A percentile compares a stretch with the other conserved stretches of the same genome.
phyloP scores from a whole-genome alignment of 768 basidiomycete genomes.

The Boletus tomentosulus region DNA sequence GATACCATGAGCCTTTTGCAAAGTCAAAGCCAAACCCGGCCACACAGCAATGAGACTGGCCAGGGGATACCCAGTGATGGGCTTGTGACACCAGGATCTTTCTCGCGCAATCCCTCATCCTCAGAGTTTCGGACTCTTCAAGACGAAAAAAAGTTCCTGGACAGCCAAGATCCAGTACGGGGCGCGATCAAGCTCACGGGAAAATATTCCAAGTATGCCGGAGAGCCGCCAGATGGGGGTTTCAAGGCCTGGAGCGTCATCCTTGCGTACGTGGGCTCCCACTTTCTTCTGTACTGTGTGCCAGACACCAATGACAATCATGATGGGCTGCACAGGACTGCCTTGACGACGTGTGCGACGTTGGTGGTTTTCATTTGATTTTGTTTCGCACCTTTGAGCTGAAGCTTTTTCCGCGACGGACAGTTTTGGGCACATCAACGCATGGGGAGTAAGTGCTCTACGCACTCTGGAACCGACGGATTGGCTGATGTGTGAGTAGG shows the following conservation, averaged over 20 bases:
- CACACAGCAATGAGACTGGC: neutral
- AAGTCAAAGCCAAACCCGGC: neutral
- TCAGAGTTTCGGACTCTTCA: constrained; percentile 12
- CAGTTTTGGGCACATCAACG: constrained; percentile 67
- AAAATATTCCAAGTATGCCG: constrained; percentile 18
- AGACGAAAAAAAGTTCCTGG: neutral
- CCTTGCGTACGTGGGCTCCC: constrained; percentile 17
- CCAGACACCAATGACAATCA: neutral
- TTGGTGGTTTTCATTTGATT: constrained; percentile 19
- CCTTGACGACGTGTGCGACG: constrained; percentile 37
- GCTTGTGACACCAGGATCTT: neutral
- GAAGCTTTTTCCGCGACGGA: neutral
- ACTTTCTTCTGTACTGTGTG: neutral
- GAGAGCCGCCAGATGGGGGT: constrained; percentile 28
- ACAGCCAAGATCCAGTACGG: constrained; percentile 8
- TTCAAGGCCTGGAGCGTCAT: constrained; percentile 31
- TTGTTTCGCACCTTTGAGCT: neutral
- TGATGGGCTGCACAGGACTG: constrained; percentile 6
- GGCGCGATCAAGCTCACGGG: neutral
- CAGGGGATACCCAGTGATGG: neutral
- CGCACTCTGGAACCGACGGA: neutral
- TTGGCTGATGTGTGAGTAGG: constrained; percentile 32
- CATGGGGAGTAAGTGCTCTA: constrained; percentile 61
- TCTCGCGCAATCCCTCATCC: neutral
- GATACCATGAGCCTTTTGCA: constrained; percentile 1